A percentile compares a stretch with the other conserved stretches of the same genome.
phyloP scores from a whole-genome alignment of 2,329 filamentous ascomycete species.

The Alternaria consortialis region DNA sequence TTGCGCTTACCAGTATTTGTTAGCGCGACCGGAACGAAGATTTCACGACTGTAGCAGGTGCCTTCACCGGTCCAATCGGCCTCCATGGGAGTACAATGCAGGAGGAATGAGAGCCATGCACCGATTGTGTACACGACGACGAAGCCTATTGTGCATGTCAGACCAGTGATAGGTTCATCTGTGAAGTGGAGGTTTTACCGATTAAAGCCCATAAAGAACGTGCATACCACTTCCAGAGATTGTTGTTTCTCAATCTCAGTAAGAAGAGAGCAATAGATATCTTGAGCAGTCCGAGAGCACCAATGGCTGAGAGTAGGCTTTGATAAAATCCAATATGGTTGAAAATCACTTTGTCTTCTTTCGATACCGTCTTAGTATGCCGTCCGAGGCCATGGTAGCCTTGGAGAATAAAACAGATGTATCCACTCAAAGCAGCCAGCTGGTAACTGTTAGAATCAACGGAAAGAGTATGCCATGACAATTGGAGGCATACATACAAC shows the following conservation, averaged over 20 bases:
- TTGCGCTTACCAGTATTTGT: too few relatives aligned
- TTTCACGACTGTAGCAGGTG: not conserved
- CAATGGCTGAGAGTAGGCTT: slow-evolving; percentile 11
- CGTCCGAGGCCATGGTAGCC: slow-evolving; percentile 14
- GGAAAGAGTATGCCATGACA: too few relatives aligned
- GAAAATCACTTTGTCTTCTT: not conserved
- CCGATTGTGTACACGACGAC: slow-evolving; percentile 1
- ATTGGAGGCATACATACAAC: not conserved
- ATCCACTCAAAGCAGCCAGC: slow-evolving; percentile 4
- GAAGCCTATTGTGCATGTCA: not conserved
- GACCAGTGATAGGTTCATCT: not conserved
- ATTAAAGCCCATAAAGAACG: slow-evolving; percentile 1
- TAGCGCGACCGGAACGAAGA: not conserved
- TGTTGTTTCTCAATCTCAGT: not conserved
- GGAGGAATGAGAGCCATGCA: slow-evolving; percentile 5
- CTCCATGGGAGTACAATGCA: not conserved
- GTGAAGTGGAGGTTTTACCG: not conserved
- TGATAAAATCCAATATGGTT: slow-evolving; percentile 7
- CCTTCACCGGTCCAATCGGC: not conserved
- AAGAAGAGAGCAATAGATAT: slow-evolving; percentile 10
- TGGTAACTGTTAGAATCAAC: not conserved
- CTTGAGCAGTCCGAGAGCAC: slow-evolving; percentile 4
- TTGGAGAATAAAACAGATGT: slow-evolving; percentile 15
- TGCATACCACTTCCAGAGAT: slow-evolving; percentile 6
- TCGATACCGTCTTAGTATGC: slow-evolving; percentile 2